Evolutionary conservation across 805 yeast genomes (phyloP).

Genomic region (Starmerella stellata): DNA sequence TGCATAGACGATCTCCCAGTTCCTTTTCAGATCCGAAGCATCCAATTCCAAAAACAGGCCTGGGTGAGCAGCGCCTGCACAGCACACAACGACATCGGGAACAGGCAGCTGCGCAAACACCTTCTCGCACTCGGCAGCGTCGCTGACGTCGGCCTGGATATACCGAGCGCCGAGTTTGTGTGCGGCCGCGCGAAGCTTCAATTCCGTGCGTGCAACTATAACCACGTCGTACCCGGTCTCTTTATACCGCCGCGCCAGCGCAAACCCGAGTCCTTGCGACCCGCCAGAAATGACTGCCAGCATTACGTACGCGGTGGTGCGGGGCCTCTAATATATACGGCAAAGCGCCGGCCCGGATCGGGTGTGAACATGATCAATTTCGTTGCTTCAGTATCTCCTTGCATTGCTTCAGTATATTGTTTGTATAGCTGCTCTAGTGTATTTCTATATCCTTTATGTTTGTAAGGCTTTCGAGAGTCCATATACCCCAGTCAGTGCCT

Average conservation of each 20-base stretch:
- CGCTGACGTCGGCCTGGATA: constrained; percentile 47
- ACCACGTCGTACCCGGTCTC: constrained; percentile 43
- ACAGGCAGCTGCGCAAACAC: constrained; percentile 26
- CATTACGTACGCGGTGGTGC: constrained; percentile 20
- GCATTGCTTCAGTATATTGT: too few species aligned
- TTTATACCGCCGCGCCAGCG: constrained; percentile 44
- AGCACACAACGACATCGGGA: constrained; percentile 64
- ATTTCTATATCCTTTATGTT: too few species aligned
- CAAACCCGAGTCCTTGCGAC: constrained; percentile 83
- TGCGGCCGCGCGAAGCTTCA: constrained; percentile 37
- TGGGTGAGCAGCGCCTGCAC: constrained; percentile 78
- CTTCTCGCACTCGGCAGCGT: constrained; percentile 32
- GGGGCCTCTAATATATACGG: too few species aligned
- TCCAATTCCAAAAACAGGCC: constrained; percentile 56
- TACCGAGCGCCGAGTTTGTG: constrained; percentile 30
- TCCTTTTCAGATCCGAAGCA: constrained; percentile 37
- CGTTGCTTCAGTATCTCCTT: too few species aligned
- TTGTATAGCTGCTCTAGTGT: too few species aligned
- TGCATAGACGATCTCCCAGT: constrained; percentile 51
- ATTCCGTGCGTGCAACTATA: constrained; percentile 58
- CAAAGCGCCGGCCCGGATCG: too few species aligned
- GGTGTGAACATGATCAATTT: too few species aligned
- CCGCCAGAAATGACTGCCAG: constrained; percentile 75
- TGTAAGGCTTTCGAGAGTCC: too few species aligned
- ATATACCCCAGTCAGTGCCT: too few species aligned